These are phyloP conservation scores for Metschnikowia borealis DNA, from an alignment of 805 yeast species.

Conservation along the genomic window DNA sequence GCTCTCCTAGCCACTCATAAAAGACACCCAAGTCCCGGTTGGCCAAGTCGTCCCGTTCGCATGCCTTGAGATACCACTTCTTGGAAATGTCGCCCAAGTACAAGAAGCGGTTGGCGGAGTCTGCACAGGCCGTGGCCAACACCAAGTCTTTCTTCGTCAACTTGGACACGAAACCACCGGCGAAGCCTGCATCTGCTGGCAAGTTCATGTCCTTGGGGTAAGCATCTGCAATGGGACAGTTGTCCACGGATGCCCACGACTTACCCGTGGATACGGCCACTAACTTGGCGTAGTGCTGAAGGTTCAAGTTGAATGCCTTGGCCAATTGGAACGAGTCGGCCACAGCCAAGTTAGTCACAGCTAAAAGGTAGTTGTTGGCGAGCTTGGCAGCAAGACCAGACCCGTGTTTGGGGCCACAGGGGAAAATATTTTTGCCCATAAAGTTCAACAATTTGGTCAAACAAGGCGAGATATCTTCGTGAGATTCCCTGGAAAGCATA, in stretches of 20 bases:
- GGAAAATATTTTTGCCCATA: slow-evolving; percentile 49
- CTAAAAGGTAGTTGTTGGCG: slow-evolving; percentile 51
- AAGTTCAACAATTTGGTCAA: slow-evolving; percentile 29
- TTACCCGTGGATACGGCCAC: slow-evolving; percentile 51
- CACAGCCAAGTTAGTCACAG: slow-evolving; percentile 50
- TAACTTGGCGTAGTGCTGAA: slow-evolving; percentile 44
- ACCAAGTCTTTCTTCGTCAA: slow-evolving; percentile 43
- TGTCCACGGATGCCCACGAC: slow-evolving; percentile 52
- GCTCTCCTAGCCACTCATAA: slow-evolving; percentile 41
- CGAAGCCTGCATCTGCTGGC: slow-evolving; percentile 44
- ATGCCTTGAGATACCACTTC: slow-evolving; percentile 42
- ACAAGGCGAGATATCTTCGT: slow-evolving; percentile 25
- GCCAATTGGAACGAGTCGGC: slow-evolving; percentile 55
- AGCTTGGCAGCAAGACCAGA: slow-evolving; percentile 53
- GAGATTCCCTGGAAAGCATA: slow-evolving; percentile 43
- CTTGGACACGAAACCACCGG: slow-evolving; percentile 49
- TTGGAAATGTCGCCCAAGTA: slow-evolving; percentile 36
- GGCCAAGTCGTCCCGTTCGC: slow-evolving; percentile 38
- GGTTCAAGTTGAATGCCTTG: slow-evolving; percentile 43
- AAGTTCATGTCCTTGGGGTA: slow-evolving; percentile 35
- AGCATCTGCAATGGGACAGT: slow-evolving; percentile 50
- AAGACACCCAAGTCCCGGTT: slow-evolving; percentile 40
- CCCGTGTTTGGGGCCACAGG: slow-evolving; percentile 47
- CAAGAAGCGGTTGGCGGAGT: slow-evolving; percentile 30
- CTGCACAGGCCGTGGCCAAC: slow-evolving; percentile 39